phyloP scores from a whole-genome alignment of 495 filamentous ascomycete species.

The Cairneyella variabilis region DNA sequence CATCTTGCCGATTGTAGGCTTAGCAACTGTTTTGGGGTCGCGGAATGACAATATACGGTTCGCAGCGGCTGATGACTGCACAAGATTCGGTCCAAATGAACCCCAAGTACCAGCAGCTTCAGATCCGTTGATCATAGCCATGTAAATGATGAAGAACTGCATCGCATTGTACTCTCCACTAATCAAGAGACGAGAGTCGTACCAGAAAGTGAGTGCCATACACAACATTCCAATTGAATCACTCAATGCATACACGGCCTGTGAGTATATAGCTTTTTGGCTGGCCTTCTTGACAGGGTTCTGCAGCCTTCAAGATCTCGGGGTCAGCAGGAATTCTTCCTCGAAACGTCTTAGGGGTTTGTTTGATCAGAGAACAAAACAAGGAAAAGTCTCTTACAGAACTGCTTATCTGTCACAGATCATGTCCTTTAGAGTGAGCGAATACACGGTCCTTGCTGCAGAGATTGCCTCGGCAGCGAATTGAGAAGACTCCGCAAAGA shows the following conservation, averaged over 20 bases:
- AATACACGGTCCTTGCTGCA: slow-evolving; percentile 50
- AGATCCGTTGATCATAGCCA: slow-evolving; percentile 47
- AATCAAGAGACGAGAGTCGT: slow-evolving; percentile 53
- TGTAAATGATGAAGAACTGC: slow-evolving; percentile 63
- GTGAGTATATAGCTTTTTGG: slow-evolving; percentile 33
- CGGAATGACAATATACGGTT: slow-evolving; percentile 44
- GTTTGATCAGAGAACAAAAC: no score
- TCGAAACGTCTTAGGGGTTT: no score
- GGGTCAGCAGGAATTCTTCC: no score
- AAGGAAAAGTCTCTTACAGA: no score
- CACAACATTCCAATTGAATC: slow-evolving; percentile 51
- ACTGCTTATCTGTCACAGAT: slow-evolving; percentile 43
- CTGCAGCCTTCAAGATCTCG: no score
- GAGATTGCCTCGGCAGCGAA: slow-evolving; percentile 54
- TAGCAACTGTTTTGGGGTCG: no score
- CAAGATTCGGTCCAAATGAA: slow-evolving; percentile 39
- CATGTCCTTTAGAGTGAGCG: slow-evolving; percentile 47
- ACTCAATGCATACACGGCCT: slow-evolving; percentile 50
- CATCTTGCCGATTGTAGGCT: background rate
- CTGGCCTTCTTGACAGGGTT: slow-evolving; percentile 33
- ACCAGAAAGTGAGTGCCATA: slow-evolving; percentile 65
- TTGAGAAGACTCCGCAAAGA: slow-evolving; percentile 51
- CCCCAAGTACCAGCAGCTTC: slow-evolving; percentile 18
- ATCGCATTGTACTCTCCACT: slow-evolving; percentile 50
- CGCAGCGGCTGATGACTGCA: slow-evolving; percentile 51